Base-by-base conservation (phyloP, 768 basidiomycete species). In the Boletus subcaerulescens region DNA sequence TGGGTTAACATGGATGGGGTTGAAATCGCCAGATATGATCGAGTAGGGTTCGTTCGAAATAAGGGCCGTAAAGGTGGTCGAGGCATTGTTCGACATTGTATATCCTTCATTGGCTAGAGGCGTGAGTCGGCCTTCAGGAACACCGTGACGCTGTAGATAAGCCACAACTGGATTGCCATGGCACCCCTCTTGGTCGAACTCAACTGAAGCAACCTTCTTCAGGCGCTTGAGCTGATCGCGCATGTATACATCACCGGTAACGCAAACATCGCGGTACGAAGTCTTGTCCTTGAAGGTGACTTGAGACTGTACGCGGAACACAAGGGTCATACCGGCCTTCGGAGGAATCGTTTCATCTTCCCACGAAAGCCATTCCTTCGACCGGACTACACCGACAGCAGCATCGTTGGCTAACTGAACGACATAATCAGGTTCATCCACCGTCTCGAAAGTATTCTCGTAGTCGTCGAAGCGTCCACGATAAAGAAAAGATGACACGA, bases 301-400 rank as follows among this genome's bases (percentile, higher is more conserved):
- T 62, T 89, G 85, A 3, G 93, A 93, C 63, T 85, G 84, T 58
- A 89, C 78, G 58, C 90, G 89, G 91, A 98, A 97, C 59, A 93
- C 84, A 47, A 99, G 85, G 2, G 83, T 81, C 35, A 87, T 87
- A 22, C 95, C 94, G 9, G 88, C 81, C 41, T 82, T 75, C 46
- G 95, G 84, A 24, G 93, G 88, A 52, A 80, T 80, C 7, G 83
- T 76, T 42, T 91, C 85, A 64, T 96, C 87, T 48, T 89, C 86
- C 96, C 95, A 98, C 47, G 87, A 85, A 73, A 98, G 94, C 97
- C 97, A 99, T 68, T 96, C 91, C 77, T 99, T 99, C 44, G 91
- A 92, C 67, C 89, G 85, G 7, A 99, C 77, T 17, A 98, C 92
- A 40, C 93, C 95, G 59, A 98, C 86, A 32, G 80, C 82, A 3